Evolutionary conservation across 2,329 filamentous ascomycete species (phyloP), one percentile per base, ranked within the genome.

Genomic region (Pestalotiopsis sp.): DNA sequence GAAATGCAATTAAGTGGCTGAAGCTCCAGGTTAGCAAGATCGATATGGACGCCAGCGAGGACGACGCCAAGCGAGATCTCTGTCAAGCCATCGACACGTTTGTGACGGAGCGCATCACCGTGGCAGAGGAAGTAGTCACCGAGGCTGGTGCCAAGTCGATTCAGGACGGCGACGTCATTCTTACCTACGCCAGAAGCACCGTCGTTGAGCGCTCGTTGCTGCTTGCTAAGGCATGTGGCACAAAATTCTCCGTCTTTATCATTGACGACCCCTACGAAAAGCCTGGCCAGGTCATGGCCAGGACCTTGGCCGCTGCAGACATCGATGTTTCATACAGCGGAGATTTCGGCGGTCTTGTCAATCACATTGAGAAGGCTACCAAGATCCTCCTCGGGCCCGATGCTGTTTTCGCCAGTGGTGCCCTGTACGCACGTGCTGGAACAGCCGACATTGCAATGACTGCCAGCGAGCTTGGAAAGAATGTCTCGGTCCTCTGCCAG

Each of bases 351-450:
- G 94, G 91, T 14, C 85, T 97, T 68, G 90, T 90, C 64, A 90
- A 93, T 73, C 91, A 92, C 59, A 88, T 97, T 66, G 88, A 90
- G 71, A 77, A 80, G 58, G 82, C 85, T 2, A 92, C 91, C 6
- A 90, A 91, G 74, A 90, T 96, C 11, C 88, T 98, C 65, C 85
- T 99, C 1, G 95, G 94, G 13, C 94, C 95, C 4, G 95, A 98
- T 78, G 93, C 94, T 52, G 96, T 99, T 90, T 96, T 97, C 82
- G 95, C 93, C 73, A 98, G 98, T 80, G 96, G 96, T 7, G 89
- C 93, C 41, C 87, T 99, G 74, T 97, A 97, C 80, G 95, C 93
- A 4, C 90, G 94, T 23, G 90, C 94, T 11, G 96, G 96, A 70
- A 97, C 95, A 3, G 93, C 93, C 27, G 89, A 96, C 69, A 88